Conservation (phyloP, 345 rosid genomes). For the Melaleuca alternifolia region DNA sequence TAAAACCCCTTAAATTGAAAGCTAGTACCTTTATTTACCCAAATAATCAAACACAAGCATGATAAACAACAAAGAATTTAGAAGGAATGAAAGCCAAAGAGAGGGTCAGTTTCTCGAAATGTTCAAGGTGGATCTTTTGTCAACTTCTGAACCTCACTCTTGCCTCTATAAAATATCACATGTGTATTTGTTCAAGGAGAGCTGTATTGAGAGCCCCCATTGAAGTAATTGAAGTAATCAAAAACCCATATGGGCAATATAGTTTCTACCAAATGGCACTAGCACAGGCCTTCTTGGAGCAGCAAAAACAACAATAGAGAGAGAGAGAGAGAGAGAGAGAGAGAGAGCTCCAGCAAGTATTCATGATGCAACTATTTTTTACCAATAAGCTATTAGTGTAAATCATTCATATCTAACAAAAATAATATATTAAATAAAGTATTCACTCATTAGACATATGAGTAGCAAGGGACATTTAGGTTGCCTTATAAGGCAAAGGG, state of each 20-base stretch:
- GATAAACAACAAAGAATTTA: no score
- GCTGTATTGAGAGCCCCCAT: constrained; percentile 68
- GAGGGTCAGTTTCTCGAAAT: background rate
- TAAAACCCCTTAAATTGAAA: constrained; percentile 79
- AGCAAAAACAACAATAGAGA: no score
- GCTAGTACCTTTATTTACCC: constrained; percentile 47
- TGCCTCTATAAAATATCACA: constrained; percentile 14
- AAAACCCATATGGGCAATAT: constrained; percentile 80
- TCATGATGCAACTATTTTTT: no score
- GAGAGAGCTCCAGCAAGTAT: no score
- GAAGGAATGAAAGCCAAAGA: background rate
- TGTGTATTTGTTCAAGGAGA: constrained; percentile 64
- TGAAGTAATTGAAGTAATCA: constrained; percentile 79
- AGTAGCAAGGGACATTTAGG: no score
- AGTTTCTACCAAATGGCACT: constrained; percentile 73
- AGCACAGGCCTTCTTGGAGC: constrained; percentile 45
- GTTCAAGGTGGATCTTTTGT: background rate
- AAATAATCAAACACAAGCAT: background rate
- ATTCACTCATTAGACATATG: no score
- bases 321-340: no score
- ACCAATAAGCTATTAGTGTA: no score
- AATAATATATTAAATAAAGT: no score
- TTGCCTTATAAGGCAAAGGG: no score
- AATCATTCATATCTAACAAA: no score
- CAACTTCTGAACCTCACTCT: background rate